Conservation (phyloP, 805 yeast species). For the Yamadazyma akitaensis region DNA sequence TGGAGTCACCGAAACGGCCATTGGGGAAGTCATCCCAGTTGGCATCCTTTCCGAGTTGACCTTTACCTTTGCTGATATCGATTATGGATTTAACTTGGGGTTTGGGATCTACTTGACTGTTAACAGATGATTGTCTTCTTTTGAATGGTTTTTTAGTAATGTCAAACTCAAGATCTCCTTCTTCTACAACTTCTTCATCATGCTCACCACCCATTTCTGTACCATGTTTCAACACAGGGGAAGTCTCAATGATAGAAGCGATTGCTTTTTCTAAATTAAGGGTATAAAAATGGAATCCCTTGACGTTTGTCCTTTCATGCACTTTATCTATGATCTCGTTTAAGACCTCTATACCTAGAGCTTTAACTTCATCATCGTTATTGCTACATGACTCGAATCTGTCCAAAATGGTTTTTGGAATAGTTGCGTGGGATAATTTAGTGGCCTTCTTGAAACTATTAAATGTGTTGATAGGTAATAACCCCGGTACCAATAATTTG, state of each 20-base stretch:
- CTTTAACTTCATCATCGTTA: constrained; percentile 75
- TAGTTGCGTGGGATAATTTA: constrained; percentile 81
- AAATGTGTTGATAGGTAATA: constrained; percentile 88
- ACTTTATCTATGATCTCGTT: constrained; percentile 61
- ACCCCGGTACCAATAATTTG: constrained; percentile 74
- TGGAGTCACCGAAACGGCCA: constrained; percentile 92
- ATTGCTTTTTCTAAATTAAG: constrained; percentile 89
- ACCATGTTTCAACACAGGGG: constrained; percentile 44
- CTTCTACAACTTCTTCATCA: constrained; percentile 24
- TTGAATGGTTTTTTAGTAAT: constrained; percentile 5
- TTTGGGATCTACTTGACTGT: constrained; percentile 33
- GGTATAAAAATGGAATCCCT: constrained; percentile 90
- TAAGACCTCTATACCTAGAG: constrained; percentile 74
- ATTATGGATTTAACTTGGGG: constrained; percentile 44
- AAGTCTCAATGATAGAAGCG: constrained; percentile 73
- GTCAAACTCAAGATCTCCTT: constrained; percentile 7
- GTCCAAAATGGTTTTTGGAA: constrained; percentile 56
- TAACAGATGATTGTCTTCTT: constrained; percentile 37
- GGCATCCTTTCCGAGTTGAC: constrained; percentile 81
- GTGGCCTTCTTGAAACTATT: constrained; percentile 82
- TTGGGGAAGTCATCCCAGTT: constrained; percentile 98
- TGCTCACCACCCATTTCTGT: constrained; percentile 25
- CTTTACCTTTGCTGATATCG: constrained; percentile 81
- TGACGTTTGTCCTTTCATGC: constrained; percentile 48
- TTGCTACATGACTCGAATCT: constrained; percentile 55